Evolutionary conservation across 139 green algal species (phyloP).

Genomic region (Coelastrella sp.): DNA sequence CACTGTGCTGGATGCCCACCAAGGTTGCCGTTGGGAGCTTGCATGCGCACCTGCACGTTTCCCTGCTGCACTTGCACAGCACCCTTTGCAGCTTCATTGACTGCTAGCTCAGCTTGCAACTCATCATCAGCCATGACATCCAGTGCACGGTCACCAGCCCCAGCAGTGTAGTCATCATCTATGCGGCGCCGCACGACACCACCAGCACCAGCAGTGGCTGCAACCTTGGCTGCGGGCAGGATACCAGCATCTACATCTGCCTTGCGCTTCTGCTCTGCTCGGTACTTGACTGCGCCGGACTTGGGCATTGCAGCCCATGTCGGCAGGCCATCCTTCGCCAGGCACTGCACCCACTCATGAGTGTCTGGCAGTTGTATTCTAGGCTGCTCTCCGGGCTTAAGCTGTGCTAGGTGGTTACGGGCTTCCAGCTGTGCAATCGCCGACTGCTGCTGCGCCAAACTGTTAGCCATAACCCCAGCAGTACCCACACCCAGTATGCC

Average conservation of each 20-base stretch:
- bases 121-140: slow-evolving; percentile 38
- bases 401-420: background rate
- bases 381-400: slow-evolving; percentile 8
- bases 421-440: background rate
- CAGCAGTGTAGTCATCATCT: slow-evolving; percentile 35
- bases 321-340: background rate
- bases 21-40: too few relatives aligned
- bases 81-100: slow-evolving; percentile 36
- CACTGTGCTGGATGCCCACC: too few relatives aligned
- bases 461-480: background rate
- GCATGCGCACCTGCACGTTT: slow-evolving; percentile 27
- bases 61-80: slow-evolving; percentile 35
- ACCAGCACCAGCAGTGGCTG: background rate
- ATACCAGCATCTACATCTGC: slow-evolving; percentile 8
- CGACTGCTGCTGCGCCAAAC: background rate
- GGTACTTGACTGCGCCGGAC: background rate
- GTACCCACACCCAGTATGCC: background rate
- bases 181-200: background rate
- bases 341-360: slow-evolving; percentile 35
- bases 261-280: background rate
- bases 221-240: background rate
- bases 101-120: slow-evolving; percentile 23
- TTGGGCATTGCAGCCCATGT: background rate
- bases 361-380: background rate
- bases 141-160: background rate